These are phyloP conservation scores for Podaxis rugospora DNA, from an alignment of 768 basidiomycete species.

Conservation along the genomic window DNA sequence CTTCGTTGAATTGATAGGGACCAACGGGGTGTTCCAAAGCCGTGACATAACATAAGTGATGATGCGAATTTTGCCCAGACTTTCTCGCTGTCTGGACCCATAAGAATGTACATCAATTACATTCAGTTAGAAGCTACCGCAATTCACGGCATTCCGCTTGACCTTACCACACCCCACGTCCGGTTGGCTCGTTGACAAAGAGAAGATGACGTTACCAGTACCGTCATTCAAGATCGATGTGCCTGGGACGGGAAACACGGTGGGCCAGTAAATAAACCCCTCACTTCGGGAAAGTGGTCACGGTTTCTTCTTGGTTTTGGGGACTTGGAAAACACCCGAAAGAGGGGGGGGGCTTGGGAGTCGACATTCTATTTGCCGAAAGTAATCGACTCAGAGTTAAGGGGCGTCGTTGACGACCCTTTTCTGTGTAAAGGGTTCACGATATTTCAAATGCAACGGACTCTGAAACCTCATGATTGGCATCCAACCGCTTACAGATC, in stretches of 20 bases:
- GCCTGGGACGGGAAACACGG: not conserved
- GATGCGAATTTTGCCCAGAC: not conserved
- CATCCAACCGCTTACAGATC: not conserved
- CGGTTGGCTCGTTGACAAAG: constrained; percentile 4
- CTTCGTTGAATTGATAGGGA: constrained; percentile 3
- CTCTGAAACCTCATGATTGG: not conserved
- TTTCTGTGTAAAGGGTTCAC: not conserved
- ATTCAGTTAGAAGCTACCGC: constrained; percentile 3
- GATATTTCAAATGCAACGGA: not conserved
- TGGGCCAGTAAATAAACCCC: too few species aligned
- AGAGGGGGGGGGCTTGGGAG: not conserved
- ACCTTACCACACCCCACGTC: not conserved
- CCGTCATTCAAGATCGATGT: not conserved
- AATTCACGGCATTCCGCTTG: constrained; percentile 7
- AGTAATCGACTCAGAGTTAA: not conserved
- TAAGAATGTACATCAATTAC: not conserved
- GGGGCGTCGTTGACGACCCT: not conserved
- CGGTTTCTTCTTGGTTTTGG: not conserved
- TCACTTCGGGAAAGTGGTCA: too few species aligned
- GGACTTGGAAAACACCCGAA: not conserved
- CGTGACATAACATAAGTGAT: not conserved
- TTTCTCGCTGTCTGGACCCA: not conserved
- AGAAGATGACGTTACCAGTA: not conserved
- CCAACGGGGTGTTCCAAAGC: not conserved
- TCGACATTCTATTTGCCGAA: not conserved